Evolutionary conservation across 345 rosid genomes (phyloP).

Genomic region (Citrus australasica): DNA sequence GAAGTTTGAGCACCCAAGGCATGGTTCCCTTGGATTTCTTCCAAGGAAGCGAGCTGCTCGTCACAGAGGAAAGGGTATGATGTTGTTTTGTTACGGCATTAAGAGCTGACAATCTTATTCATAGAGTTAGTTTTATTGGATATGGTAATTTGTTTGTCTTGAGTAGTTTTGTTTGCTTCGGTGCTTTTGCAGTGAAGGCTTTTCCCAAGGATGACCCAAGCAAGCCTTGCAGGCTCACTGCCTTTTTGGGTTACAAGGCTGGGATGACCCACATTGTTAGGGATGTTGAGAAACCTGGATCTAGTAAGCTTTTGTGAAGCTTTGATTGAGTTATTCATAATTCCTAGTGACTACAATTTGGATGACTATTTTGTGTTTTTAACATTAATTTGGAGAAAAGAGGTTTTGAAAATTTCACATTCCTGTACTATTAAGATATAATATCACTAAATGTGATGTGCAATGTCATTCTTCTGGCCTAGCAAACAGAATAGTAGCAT

Average conservation of each 20-base stretch:
- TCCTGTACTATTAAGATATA: not conserved
- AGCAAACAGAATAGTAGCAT: not conserved
- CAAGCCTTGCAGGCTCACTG: slow-evolving; percentile 81
- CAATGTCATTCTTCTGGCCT: not conserved
- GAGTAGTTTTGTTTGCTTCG: not conserved
- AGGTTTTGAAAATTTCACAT: no score
- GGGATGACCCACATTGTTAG: slow-evolving; percentile 94
- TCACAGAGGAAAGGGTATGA: slow-evolving; percentile 77
- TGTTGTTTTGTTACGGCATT: not conserved
- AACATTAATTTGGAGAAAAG: not conserved
- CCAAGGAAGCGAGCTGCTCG: slow-evolving; percentile 87
- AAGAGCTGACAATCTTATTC: not conserved
- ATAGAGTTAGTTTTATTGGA: not conserved
- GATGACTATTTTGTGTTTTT: not conserved
- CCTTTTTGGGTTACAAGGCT: slow-evolving; percentile 89
- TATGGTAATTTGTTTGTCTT: not conserved
- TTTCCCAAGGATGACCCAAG: slow-evolving; percentile 80
- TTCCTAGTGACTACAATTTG: not conserved
- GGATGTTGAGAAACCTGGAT: slow-evolving; percentile 88
- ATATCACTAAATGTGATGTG: not conserved
- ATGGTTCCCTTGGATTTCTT: slow-evolving; percentile 88
- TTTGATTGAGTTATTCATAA: not conserved
- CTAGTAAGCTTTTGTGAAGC: slow-evolving; percentile 42
- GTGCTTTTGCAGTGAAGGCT: slow-evolving; percentile 65
- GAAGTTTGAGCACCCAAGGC: slow-evolving; percentile 96